Base-by-base conservation (phyloP, 768 basidiomycete genomes). In the Sporobolomyces pararoseus region DNA sequence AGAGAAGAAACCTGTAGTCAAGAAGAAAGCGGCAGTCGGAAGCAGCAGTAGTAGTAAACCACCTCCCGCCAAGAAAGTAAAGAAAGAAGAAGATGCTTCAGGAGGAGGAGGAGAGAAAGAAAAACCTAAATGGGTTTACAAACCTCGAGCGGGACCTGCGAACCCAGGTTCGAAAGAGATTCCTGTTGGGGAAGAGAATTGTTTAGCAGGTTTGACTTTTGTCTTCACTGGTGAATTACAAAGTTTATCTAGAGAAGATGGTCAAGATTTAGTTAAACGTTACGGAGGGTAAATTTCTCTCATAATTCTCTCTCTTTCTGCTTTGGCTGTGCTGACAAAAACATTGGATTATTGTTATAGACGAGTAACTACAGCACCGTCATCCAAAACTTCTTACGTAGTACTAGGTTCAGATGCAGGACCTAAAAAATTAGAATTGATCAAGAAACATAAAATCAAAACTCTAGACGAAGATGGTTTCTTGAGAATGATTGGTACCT, bases 181-280 rank as follows among this genome's bases (percentile, higher is more conserved):
- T 27, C 89, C 90, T 0, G 86, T 91, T 51, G 87, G 88, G 19
- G 81, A 82, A 32, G 84, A 85, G 0, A 84, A 88, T 75, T 91
- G 90, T 77, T 83, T 99, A 13, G 84, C 87, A 0, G 94, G 94
- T 0, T 82, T 98, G 29, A 84, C 91, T 0, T 89, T 99, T 76
- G 95, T 99, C 27, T 99, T 99, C 73, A 98, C 96, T 0, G 96
- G 75, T 21, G 95, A 99, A 75, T 80, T 98, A 53, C 85, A 84
- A 54, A 89, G 88, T 67, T 86, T 98, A 73, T 87, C 90, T 2
- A 84, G 96, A 44, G 91, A 97, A 3, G 93, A 96, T 74, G 88
- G 90, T 0, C 78, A 83, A 32, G 92, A 95, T 75, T 79, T 95
- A 9, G 95, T 89, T 0, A 98, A 99, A 79, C 90, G 93, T 7